Evolutionary conservation across 345 rosid genomes (phyloP).

Genomic region (Passiflora organensis): DNA sequence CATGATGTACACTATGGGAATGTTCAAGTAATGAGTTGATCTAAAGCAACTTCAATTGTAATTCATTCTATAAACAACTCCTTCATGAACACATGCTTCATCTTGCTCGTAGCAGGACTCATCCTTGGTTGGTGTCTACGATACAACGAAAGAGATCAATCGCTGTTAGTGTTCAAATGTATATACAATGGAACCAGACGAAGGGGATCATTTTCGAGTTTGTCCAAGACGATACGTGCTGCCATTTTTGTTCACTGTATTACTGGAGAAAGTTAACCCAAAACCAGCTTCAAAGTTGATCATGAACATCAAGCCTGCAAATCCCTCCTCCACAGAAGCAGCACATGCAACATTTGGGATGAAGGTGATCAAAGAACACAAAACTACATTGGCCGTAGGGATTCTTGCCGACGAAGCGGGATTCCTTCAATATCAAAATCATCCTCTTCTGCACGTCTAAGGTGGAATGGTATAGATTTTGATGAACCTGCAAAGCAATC

Average conservation of each 20-base stretch:
- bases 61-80: not conserved
- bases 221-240: not conserved
- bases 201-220: not conserved
- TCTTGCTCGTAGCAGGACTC: not conserved
- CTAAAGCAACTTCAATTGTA: not conserved
- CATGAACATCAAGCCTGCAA: slow-evolving; percentile 19
- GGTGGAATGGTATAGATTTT: slow-evolving; percentile 26
- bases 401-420: slow-evolving; percentile 53
- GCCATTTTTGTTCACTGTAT: slow-evolving; percentile 4
- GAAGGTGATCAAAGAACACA: not conserved
- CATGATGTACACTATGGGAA: not conserved
- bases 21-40: not conserved
- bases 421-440: slow-evolving; percentile 42
- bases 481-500: slow-evolving; percentile 42
- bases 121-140: no score
- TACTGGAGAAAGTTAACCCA: slow-evolving; percentile 6
- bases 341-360: slow-evolving; percentile 7
- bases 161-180: no score
- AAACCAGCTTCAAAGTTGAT: slow-evolving; percentile 7
- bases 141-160: no score
- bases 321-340: slow-evolving; percentile 13
- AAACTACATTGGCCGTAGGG: slow-evolving; percentile 32
- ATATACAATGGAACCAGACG: not conserved
- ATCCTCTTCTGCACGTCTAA: slow-evolving; percentile 44
- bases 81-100: not conserved